Evolutionary conservation across 331 rosid species (phyloP), one percentile per base, ranked within the genome.

Genomic region (Malus hybrid): DNA sequence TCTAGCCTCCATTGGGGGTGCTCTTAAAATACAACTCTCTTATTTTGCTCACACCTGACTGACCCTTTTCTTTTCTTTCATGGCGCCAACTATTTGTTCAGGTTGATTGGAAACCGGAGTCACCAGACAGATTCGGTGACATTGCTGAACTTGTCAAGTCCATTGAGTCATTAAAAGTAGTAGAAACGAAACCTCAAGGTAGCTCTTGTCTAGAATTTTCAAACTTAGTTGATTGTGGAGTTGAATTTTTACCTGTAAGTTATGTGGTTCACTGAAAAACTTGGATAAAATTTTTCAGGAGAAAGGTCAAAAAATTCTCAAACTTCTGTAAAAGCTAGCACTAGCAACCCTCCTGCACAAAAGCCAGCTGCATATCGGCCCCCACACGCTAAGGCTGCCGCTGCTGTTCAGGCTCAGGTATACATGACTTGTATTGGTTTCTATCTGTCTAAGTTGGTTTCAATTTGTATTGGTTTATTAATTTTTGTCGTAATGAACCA

Each of bases 311-410:
- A 88, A 82, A 65, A 78, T 73, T 64, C 85, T 63, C 85, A 84
- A 72, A 58, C 84, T 24, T 78, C 92, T 20, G 36, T 29, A 36
- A 92, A 84, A 84, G 60, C 83, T 32, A 71, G 81, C 61, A 53
- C 85, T 36, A 50, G 82, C 56, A 88, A 87, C 74, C 85, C 91
- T 14, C 63, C 85, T 61, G 79, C 89, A 24, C 94, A 82, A 77
- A 93, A 90, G 75, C 98, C 96, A 26, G 95, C 93, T n/a, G 97
- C 98, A 34, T 91, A 94, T 82, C 89, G 93, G 57, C 98, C 98
- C 9, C 98, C 98, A 58, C 93, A 94, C 76, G 95, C 96, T 57
- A 91, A 91, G 85, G 80, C 22, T 78, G 93, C 97, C 6, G 95
- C 95, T 82, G 81, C 77, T 68, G 77, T 91, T 84, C 91, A 89